These are phyloP conservation scores for Mycena galopus DNA, from an alignment of 768 basidiomycete species.

Conservation along the genomic window DNA sequence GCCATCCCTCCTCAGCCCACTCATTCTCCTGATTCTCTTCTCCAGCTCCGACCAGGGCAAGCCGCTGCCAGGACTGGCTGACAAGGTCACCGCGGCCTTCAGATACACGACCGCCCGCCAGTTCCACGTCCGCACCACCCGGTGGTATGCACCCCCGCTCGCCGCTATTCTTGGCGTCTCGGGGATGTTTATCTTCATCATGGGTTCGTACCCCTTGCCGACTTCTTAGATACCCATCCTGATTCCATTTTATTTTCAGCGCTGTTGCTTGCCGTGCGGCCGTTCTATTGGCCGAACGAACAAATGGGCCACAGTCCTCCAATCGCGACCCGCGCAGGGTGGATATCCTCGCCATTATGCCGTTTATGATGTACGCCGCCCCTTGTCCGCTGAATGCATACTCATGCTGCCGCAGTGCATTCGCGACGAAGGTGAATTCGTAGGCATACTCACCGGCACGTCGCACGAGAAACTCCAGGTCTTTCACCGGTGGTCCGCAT, in stretches of 20 bases:
- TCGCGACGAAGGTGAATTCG: slow-evolving; percentile 52
- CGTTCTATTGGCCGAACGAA: slow-evolving; percentile 47
- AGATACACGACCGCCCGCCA: slow-evolving; percentile 43
- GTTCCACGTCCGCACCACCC: slow-evolving; percentile 35
- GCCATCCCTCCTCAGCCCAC: no score
- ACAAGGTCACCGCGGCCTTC: slow-evolving; percentile 36
- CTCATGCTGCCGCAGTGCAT: slow-evolving; percentile 40
- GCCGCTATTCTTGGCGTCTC: slow-evolving; percentile 42
- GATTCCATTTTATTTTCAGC: slow-evolving; percentile 15
- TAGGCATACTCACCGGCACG: slow-evolving; percentile 46
- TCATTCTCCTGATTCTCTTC: neutral
- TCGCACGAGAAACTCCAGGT: slow-evolving; percentile 55
- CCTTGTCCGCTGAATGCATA: neutral
- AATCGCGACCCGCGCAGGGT: slow-evolving; percentile 47
- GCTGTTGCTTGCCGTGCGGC: slow-evolving; percentile 42
- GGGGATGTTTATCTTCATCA: slow-evolving; percentile 41
- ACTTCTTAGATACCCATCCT: neutral
- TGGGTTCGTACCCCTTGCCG: slow-evolving; percentile 29
- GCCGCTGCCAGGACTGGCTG: slow-evolving; percentile 5
- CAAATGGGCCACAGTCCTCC: slow-evolving; percentile 49
- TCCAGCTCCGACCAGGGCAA: neutral
- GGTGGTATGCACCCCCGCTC: slow-evolving; percentile 47
- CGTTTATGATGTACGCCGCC: slow-evolving; percentile 49
- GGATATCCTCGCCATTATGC: slow-evolving; percentile 53
- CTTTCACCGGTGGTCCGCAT: slow-evolving; percentile 51